Evolutionary conservation across 2,329 filamentous ascomycete genomes (phyloP).

Genomic region (Pseudogymnoascus sp.): DNA sequence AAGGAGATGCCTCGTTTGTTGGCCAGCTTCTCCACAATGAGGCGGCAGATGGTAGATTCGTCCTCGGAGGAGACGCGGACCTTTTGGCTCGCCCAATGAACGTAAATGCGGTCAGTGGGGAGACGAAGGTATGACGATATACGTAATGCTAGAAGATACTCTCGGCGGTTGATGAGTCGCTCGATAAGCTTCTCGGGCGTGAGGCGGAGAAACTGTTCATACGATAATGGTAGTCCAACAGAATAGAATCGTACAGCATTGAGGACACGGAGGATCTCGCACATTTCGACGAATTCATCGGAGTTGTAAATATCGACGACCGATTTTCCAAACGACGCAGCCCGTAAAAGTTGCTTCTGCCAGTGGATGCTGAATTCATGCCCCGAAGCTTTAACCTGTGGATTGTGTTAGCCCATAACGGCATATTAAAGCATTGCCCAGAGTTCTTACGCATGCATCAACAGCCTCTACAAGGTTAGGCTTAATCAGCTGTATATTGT

Average conservation of each 20-base stretch:
- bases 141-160: conserved; percentile 84
- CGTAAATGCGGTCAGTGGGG: conserved; percentile 82
- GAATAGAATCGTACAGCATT: conserved; percentile 91
- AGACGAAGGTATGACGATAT: conserved; percentile 82
- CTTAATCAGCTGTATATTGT: conserved; percentile 92
- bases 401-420: conserved; percentile 15
- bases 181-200: conserved; percentile 84
- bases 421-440: neutral
- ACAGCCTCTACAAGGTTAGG: conserved; percentile 85
- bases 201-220: conserved; percentile 86
- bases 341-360: conserved; percentile 94
- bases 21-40: conserved; percentile 78
- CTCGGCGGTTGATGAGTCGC: conserved; percentile 77
- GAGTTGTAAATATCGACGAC: conserved; percentile 96
- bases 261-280: conserved; percentile 82
- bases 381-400: conserved; percentile 70
- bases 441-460: conserved; percentile 60
- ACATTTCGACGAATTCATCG: conserved; percentile 98
- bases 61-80: conserved; percentile 78
- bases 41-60: conserved; percentile 77
- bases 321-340: conserved; percentile 94
- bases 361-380: conserved; percentile 84
- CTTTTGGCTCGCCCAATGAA: conserved; percentile 95
- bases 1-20: conserved; percentile 93
- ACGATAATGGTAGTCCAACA: conserved; percentile 81